Evolutionary conservation across 2,329 filamentous ascomycete genomes (phyloP).

Genomic region (Aureobasidium lini): DNA sequence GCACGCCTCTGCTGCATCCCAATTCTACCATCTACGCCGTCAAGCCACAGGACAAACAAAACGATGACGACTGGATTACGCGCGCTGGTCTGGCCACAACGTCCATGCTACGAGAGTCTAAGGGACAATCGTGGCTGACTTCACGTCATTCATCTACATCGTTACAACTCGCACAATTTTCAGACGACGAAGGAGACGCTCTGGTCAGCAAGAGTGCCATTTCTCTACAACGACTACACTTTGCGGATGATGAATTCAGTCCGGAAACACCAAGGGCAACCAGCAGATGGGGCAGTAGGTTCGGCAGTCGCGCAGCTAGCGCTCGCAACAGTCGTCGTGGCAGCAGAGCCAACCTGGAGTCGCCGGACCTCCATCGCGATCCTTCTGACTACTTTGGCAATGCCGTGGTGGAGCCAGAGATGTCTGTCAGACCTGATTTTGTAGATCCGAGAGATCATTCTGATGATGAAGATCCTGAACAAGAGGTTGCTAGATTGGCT

Average conservation of each 20-base stretch:
- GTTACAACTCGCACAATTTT: constrained; percentile 29
- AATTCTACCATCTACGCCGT: not conserved
- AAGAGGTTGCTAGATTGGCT: constrained; percentile 24
- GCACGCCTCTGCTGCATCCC: not conserved
- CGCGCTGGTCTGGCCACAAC: constrained; percentile 51
- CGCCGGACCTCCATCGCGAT: not conserved
- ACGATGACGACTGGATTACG: constrained; percentile 51
- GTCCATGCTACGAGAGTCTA: constrained; percentile 50
- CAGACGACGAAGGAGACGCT: constrained; percentile 6
- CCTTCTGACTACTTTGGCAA: not conserved
- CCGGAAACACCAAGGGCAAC: constrained; percentile 9
- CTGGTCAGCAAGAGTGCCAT: not conserved
- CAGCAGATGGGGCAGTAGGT: constrained; percentile 16
- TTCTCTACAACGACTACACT: constrained; percentile 22
- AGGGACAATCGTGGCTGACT: constrained; percentile 55
- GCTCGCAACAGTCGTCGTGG: constrained; percentile 13
- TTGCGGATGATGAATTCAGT: constrained; percentile 23
- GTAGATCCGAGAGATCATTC: constrained; percentile 32
- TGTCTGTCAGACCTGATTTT: not conserved
- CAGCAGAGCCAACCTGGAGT: constrained; percentile 1
- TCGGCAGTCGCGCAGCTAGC: constrained; percentile 15
- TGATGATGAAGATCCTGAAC: constrained; percentile 19
- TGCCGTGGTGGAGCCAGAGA: not conserved
- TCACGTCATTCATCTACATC: constrained; percentile 50
- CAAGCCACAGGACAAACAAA: not conserved